phyloP scores from a whole-genome alignment of 441 rosid species.

The Corymbia calophylla region DNA sequence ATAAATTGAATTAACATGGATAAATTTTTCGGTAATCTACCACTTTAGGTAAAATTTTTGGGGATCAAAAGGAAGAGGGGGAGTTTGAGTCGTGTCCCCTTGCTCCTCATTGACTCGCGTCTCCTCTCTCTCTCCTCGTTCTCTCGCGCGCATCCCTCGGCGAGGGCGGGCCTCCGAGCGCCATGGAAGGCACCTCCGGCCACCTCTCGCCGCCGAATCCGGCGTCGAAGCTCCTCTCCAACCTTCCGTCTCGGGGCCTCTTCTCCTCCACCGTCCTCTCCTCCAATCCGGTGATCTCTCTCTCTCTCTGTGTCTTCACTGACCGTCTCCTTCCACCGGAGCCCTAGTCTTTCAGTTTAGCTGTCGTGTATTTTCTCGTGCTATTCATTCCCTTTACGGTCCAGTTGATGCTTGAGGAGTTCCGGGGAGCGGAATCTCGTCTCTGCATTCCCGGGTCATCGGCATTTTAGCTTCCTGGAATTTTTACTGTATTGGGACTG shows the following conservation, averaged over 20 bases:
- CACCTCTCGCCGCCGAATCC: conserved; percentile 27
- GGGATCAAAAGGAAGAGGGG: background rate
- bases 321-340: background rate
- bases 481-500: background rate
- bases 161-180: background rate
- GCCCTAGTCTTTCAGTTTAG: background rate
- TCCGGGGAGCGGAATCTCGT: background rate
- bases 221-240: conserved; percentile 53
- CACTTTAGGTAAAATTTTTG: background rate
- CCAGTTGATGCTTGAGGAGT: background rate
- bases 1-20: background rate
- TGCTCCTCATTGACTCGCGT: background rate
- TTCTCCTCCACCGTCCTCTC: conserved; percentile 68
- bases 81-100: background rate
- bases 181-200: conserved; percentile 59
- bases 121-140: background rate
- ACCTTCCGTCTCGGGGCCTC: conserved; percentile 86
- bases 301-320: background rate
- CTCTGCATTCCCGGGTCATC: background rate
- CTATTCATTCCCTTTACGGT: background rate
- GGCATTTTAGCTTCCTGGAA: background rate
- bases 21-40: background rate
- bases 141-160: background rate
- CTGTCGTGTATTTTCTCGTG: background rate
- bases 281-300: conserved; percentile 54